Conservation (phyloP, 345 rosid species). For the Stellera chamaejasme region DNA sequence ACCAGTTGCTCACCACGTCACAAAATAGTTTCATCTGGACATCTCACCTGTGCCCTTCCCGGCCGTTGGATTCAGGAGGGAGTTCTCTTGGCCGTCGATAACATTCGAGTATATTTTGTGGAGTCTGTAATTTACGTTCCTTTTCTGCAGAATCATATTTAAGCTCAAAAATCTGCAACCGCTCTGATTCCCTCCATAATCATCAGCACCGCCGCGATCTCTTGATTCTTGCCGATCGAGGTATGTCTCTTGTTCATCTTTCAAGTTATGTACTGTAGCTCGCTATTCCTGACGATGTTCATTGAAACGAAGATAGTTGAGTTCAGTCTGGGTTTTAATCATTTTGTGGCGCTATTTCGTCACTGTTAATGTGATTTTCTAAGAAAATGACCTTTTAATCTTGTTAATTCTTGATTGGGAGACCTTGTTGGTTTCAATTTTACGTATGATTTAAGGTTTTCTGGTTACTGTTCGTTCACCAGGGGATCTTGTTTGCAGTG, state of each 20-base stretch:
- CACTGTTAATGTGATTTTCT: no score
- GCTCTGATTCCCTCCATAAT: conserved; percentile 5
- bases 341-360: no score
- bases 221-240: neutral
- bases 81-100: conserved; percentile 26
- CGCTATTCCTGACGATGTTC: no score
- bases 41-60: neutral
- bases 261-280: no score
- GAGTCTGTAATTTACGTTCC: conserved; percentile 33
- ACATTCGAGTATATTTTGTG: conserved; percentile 26
- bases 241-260: neutral
- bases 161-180: neutral
- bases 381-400: no score
- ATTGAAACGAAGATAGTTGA: no score
- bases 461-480: neutral
- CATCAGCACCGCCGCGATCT: no score
- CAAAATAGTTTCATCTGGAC: neutral
- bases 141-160: conserved; percentile 11
- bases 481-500: conserved; percentile 15
- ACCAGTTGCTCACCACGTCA: conserved; percentile 29
- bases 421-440: no score
- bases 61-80: conserved; percentile 24
- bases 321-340: no score
- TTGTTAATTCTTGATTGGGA: no score
- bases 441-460: no score